phyloP scores from a whole-genome alignment of 2,329 filamentous ascomycete genomes.

The Colletotrichum chrysophilum region DNA sequence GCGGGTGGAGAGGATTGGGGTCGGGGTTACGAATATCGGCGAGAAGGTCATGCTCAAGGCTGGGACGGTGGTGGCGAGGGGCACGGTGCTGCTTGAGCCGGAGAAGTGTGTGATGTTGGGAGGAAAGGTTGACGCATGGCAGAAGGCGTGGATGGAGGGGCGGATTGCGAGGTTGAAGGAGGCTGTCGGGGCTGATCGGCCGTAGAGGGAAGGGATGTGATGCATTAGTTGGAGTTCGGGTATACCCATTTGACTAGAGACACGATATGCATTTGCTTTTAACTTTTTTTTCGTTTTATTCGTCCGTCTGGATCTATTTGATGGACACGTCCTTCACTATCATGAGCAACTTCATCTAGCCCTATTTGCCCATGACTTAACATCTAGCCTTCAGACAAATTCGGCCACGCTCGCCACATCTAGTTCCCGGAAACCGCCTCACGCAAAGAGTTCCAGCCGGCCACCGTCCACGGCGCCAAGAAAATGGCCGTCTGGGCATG shows the following conservation, averaged over 20 bases:
- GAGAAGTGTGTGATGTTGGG: slow-evolving; percentile 75
- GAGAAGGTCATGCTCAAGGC: slow-evolving; percentile 78
- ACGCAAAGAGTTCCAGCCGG: slow-evolving; percentile 68
- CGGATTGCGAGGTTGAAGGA: slow-evolving; percentile 73
- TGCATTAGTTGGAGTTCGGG: slow-evolving; percentile 3
- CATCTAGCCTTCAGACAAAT: not conserved
- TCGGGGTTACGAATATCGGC: slow-evolving; percentile 74
- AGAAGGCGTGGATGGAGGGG: slow-evolving; percentile 77
- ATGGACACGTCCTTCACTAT: not conserved
- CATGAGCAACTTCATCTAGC: not conserved
- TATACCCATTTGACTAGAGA: slow-evolving; percentile 1
- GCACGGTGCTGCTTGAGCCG: slow-evolving; percentile 79
- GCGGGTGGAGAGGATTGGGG: slow-evolving; percentile 67
- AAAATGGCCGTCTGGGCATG: slow-evolving; percentile 81
- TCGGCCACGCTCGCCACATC: not conserved
- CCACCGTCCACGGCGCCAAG: slow-evolving; percentile 78
- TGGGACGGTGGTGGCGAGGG: slow-evolving; percentile 71
- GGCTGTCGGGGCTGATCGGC: slow-evolving; percentile 49
- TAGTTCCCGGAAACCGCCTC: slow-evolving; percentile 35
- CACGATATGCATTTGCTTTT: not conserved
- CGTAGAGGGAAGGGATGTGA: not conserved
- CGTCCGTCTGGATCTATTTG: not conserved
- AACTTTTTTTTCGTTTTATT: not conserved
- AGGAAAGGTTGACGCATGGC: slow-evolving; percentile 83
- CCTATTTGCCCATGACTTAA: not conserved